These are phyloP conservation scores for Aspergillus phoenicis DNA, from an alignment of 2,329 filamentous ascomycete species.

Conservation along the genomic window DNA sequence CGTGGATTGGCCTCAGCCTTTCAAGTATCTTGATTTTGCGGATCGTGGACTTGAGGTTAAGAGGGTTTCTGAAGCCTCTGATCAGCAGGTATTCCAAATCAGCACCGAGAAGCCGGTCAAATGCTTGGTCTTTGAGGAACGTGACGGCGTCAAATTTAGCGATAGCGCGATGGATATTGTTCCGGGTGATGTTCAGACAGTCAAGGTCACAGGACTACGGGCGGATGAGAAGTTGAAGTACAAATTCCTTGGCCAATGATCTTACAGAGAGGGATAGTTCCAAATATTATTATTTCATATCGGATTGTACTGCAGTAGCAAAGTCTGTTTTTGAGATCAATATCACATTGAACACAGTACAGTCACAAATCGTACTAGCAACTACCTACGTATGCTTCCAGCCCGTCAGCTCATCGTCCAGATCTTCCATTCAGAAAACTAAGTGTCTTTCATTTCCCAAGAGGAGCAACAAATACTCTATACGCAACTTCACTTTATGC, in stretches of 20 bases:
- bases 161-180: conserved; percentile 62
- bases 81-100: conserved; percentile 43
- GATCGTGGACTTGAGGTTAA: conserved; percentile 53
- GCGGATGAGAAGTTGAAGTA: conserved; percentile 26
- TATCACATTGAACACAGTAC: too few relatives aligned
- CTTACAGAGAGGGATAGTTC: too few relatives aligned
- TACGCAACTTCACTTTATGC: too few relatives aligned
- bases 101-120: conserved; percentile 58
- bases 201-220: conserved; percentile 32
- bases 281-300: too few relatives aligned
- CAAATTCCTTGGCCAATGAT: conserved; percentile 32
- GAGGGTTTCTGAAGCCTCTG: conserved; percentile 35
- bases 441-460: too few relatives aligned
- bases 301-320: too few relatives aligned
- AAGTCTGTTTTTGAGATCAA: too few relatives aligned
- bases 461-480: too few relatives aligned
- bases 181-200: conserved; percentile 58
- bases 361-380: too few relatives aligned
- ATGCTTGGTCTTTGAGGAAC: conserved; percentile 62
- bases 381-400: too few relatives aligned
- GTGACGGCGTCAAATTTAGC: conserved; percentile 55
- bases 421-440: too few relatives aligned
- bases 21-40: conserved; percentile 60
- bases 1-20: conserved; percentile 63
- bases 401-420: too few relatives aligned